Base-by-base conservation (phyloP, 2,329 filamentous ascomycete species). In the Aaosphaeria pasadenensis region DNA sequence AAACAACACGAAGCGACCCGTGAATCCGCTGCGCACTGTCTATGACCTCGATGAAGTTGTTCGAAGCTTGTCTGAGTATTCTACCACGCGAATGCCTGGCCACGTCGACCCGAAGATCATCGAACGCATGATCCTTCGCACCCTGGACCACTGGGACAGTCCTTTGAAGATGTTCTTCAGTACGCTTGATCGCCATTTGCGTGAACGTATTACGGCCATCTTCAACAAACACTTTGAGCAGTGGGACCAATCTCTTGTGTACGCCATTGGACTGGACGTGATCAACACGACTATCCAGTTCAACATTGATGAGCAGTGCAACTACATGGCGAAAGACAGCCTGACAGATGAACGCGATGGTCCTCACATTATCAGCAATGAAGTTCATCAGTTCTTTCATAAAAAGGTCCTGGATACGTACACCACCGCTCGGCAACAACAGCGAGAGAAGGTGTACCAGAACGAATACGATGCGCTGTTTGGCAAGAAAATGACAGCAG, bases 81-180 rank as follows among this genome's bases (percentile, higher is more conserved):
- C 66, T 0, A 59, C 57, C 2, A 63, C 63, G 1, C 64, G 55
- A 1, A 54, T 74, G 0, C 67, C 66, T 0, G 65, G 58, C 0
- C 61, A 68, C n/a, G 51, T 72, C 1, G 56, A 73, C 9, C 65
- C 66, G 0, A 64, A 65, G 39, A 66, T 69, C 0, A 50, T 68
- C 1, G 58, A 69, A 2, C 49, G 56, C 1, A 45, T 76, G 39
- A 66, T 70, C 7, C 35, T 61, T 0, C 17, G 51, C 0, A 53
- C 62, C 0, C 40, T 75, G 1, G 4, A 49, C 5, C 24, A 63
- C 5, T 75, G 72, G 69, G 30, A 55, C 1, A 9, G 43, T 0
- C 60, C 69, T 0, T 39, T 68, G 1, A 24, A 59, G 0, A 29
- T 44, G 0, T 67, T 73, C 43, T 57, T 74, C 11, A 38, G n/a